Base-by-base conservation (phyloP, 331 rosid species). In the Dryas integrifolia region DNA sequence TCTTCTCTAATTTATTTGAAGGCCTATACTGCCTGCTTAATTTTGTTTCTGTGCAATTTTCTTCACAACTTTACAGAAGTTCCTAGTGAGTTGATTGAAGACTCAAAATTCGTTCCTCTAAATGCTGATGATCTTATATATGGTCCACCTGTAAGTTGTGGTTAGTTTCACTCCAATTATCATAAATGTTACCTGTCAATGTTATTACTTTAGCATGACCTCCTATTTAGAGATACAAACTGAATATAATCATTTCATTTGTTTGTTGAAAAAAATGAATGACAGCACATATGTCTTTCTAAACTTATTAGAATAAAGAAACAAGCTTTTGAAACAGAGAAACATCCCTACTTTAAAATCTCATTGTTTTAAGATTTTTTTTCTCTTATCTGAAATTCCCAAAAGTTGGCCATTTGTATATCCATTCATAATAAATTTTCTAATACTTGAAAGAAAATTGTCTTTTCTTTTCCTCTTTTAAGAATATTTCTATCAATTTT, bases 121-220 rank as follows among this genome's bases (percentile, higher is more conserved):
- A 88, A 85, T 74, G 78, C 79, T 1, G 98, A 94, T 30, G 97
- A 89, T 76, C 85, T 89, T 21, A 80, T 44, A 13, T 94, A 79
- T 82, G 98, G 98, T 77, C 97, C 96, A 75, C 92, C 98, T 89
- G 96, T 89, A 91, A 94, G 98, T 94, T 83, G 86, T 82, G 96
- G 92, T 91, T 87, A 90, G 98, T 91, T 89, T 75, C 85, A 7
- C 69, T 71, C 70, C 55, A 35, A 6, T 76, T 70, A 9, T 69
- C 24, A 43, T 26, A 15, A 21, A 67, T 73, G 39, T 67, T 69
- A 53, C 62, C 30, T 57, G 16, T 12, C 8, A 6, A 3, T 11
- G 6, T 38, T 60, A 53, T 24, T 3, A 26, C 30, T 1, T 16
- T 12, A 67, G 8, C 47, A 30, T 67, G 43, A 10, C 8, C 58